Conservation (phyloP, 768 basidiomycete genomes). For the Pleurotus tuoliensis region DNA sequence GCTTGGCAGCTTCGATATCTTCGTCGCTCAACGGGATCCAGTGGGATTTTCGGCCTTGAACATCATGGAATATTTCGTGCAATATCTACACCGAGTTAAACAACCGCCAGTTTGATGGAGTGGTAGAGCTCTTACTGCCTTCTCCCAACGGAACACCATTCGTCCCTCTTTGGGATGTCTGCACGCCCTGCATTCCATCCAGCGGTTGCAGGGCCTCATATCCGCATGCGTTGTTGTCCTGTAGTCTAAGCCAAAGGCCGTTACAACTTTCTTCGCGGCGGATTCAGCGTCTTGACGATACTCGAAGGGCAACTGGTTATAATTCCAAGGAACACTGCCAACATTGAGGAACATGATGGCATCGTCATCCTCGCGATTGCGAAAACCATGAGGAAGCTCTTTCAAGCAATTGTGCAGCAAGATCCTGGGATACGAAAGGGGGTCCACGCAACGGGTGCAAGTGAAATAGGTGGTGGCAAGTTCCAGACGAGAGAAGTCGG, state of each 20-base stretch:
- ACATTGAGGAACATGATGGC: constrained; percentile 13
- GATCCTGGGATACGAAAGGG: constrained; percentile 22
- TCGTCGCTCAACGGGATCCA: constrained; percentile 14
- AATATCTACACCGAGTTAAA: not conserved
- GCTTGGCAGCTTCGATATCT: constrained; percentile 15
- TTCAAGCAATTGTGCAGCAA: constrained; percentile 19
- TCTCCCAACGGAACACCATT: constrained; percentile 19
- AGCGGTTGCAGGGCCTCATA: constrained; percentile 15
- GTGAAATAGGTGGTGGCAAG: constrained; percentile 22
- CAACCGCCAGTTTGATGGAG: not conserved
- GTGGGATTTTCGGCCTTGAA: constrained; percentile 15
- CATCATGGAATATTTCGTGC: constrained; percentile 19
- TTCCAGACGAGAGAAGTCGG: constrained; percentile 12
- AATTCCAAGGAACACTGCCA: constrained; percentile 19
- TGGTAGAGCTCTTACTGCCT: constrained; percentile 12
- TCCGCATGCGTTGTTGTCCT: constrained; percentile 14
- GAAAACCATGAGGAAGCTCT: constrained; percentile 16
- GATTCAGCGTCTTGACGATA: constrained; percentile 13
- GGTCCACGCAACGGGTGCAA: constrained; percentile 19
- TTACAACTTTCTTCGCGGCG: constrained; percentile 14
- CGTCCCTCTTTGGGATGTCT: constrained; percentile 12
- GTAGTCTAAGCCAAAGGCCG: constrained; percentile 12
- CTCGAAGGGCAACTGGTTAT: constrained; percentile 11
- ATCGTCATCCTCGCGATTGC: constrained; percentile 19
- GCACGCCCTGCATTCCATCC: constrained; percentile 20